Conservation (phyloP, 345 rosid genomes). For the Cardamine occulta region DNA sequence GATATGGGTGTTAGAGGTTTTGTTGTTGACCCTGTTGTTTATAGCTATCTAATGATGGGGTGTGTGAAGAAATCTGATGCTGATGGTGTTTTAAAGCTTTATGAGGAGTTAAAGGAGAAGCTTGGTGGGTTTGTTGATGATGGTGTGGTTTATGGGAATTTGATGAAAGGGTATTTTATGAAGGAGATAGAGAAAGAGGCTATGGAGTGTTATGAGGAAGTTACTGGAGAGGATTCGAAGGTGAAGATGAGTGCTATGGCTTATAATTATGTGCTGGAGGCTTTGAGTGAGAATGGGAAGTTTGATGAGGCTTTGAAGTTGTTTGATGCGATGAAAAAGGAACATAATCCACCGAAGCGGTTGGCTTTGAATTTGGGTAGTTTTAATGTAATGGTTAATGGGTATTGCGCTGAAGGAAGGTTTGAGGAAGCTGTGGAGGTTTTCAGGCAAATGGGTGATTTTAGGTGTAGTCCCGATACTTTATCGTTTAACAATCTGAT, state of each 20-base stretch:
- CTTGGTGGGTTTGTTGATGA: slow-evolving; percentile 67
- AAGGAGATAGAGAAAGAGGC: slow-evolving; percentile 78
- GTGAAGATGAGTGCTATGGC: slow-evolving; percentile 73
- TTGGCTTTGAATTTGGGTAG: slow-evolving; percentile 79
- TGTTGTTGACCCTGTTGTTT: slow-evolving; percentile 64
- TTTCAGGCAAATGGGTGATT: slow-evolving; percentile 68
- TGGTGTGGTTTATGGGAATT: slow-evolving; percentile 79
- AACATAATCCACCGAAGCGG: slow-evolving; percentile 70
- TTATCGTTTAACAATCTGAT: slow-evolving; percentile 77
- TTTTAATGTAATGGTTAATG: slow-evolving; percentile 85
- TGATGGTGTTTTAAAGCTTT: slow-evolving; percentile 65
- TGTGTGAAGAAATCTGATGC: slow-evolving; percentile 56
- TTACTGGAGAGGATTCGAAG: slow-evolving; percentile 56
- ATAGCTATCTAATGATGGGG: slow-evolving; percentile 77
- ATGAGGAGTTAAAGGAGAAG: slow-evolving; percentile 81
- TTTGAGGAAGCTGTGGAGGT: slow-evolving; percentile 71
- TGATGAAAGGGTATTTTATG: slow-evolving; percentile 81
- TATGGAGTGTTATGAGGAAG: slow-evolving; percentile 73
- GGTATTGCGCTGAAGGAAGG: slow-evolving; percentile 65
- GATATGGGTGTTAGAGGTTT: slow-evolving; percentile 70
- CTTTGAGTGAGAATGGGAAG: slow-evolving; percentile 70
- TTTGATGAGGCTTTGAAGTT: slow-evolving; percentile 75
- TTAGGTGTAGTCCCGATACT: slow-evolving; percentile 69
- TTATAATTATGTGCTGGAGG: slow-evolving; percentile 71
- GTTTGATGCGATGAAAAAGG: slow-evolving; percentile 66